Percentiles rank a stretch among this genome's conserved stretches.
These are phyloP conservation scores for Nephelium lappaceum DNA, from an alignment of 345 rosid genomes.

Conservation along the genomic window DNA sequence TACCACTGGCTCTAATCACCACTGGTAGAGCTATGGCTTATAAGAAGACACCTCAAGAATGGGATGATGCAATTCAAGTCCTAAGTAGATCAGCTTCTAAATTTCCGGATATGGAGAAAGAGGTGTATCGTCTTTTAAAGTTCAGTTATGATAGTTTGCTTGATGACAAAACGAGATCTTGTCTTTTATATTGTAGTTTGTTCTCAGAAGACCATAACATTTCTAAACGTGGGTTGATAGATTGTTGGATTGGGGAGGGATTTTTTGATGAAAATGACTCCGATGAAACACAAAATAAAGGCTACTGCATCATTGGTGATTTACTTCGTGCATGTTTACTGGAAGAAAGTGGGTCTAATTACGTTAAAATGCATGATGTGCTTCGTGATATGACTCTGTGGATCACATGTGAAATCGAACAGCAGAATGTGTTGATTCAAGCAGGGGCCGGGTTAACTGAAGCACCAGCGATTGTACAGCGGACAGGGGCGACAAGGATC, in stretches of 20 bases:
- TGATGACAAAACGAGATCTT: background rate
- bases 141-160: slow-evolving; percentile 12
- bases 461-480: slow-evolving; percentile 9
- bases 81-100: background rate
- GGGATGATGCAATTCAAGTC: background rate
- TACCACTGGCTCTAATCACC: slow-evolving; percentile 9
- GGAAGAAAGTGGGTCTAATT: background rate
- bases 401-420: slow-evolving; percentile 16
- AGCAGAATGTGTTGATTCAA: slow-evolving; percentile 15
- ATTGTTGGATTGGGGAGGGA: slow-evolving; percentile 17
- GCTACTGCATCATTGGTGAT: background rate
- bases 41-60: background rate
- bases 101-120: background rate
- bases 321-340: slow-evolving; percentile 12
- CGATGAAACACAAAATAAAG: background rate
- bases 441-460: slow-evolving; percentile 12
- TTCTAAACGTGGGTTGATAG: background rate
- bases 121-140: background rate
- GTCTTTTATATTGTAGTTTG: slow-evolving; percentile 8
- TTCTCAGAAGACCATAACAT: slow-evolving; percentile 1
- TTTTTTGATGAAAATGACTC: background rate
- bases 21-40: slow-evolving; percentile 8
- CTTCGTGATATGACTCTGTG: slow-evolving; percentile 33
- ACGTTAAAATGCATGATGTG: slow-evolving; percentile 33
- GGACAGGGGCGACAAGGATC: slow-evolving; percentile 20